A percentile compares a stretch with the other conserved stretches of the same genome.
Evolutionary conservation across 2,329 filamentous ascomycete genomes (phyloP).

Genomic region (Orbilia ellipsospora): DNA sequence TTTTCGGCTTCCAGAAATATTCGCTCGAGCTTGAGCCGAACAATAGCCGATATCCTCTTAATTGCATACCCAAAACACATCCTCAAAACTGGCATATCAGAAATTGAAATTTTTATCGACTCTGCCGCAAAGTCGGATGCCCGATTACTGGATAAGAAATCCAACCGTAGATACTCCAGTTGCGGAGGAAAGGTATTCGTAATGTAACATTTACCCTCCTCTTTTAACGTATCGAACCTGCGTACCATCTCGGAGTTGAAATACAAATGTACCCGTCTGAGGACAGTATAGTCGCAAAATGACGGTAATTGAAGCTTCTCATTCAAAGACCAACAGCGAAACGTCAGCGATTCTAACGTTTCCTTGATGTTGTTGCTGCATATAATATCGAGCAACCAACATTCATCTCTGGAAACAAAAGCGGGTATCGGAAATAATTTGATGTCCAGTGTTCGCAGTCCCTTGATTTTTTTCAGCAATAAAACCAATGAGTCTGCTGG

Average conservation of each 20-base stretch:
- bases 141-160: constrained; percentile 6
- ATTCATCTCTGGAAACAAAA: neutral
- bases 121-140: neutral
- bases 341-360: constrained; percentile 9
- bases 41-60: neutral
- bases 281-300: neutral
- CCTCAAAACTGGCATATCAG: constrained; percentile 17
- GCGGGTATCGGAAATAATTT: constrained; percentile 12
- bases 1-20: neutral
- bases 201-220: neutral
- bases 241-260: neutral
- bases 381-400: neutral
- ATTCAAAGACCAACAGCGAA: constrained; percentile 1
- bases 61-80: constrained; percentile 4
- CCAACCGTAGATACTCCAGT: constrained; percentile 21
- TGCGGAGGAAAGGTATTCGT: constrained; percentile 6
- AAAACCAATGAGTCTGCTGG: neutral
- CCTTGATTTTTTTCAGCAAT: neutral
- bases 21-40: neutral
- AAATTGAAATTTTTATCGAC: neutral
- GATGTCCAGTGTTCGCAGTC: constrained; percentile 8
- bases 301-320: neutral
- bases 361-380: neutral
- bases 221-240: neutral
- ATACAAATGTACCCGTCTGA: constrained; percentile 27